Evolutionary conservation across 2,329 filamentous ascomycete species (phyloP).

Genomic region (Lasiodiplodia hormozganensis): DNA sequence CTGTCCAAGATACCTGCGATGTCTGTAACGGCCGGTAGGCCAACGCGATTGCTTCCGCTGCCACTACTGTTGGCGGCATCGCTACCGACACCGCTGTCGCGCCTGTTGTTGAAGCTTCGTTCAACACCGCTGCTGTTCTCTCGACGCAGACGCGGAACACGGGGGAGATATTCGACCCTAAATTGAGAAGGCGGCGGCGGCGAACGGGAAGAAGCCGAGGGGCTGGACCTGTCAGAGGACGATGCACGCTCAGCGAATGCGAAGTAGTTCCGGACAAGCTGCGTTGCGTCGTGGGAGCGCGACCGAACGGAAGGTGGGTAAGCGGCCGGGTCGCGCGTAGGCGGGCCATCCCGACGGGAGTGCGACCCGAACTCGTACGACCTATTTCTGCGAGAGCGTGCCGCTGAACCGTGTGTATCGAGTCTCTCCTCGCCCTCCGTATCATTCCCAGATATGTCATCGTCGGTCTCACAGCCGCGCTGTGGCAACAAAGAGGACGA

Average conservation of each 20-base stretch:
- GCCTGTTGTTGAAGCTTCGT: slow-evolving; percentile 13
- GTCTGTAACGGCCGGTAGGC: slow-evolving; percentile 33
- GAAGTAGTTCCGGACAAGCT: slow-evolving; percentile 42
- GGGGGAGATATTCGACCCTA: background rate
- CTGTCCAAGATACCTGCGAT: background rate
- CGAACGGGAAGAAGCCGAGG: background rate
- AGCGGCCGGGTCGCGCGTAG: slow-evolving; percentile 37
- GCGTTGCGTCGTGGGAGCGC: slow-evolving; percentile 38
- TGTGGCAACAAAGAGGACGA: slow-evolving; percentile 42
- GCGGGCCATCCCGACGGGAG: slow-evolving; percentile 33
- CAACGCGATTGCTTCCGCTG: background rate
- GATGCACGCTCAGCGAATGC: slow-evolving; percentile 26
- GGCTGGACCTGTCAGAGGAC: background rate
- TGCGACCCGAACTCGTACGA: slow-evolving; percentile 30
- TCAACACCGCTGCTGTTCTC: slow-evolving; percentile 17
- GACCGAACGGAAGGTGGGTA: slow-evolving; percentile 41
- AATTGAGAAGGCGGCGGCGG: background rate
- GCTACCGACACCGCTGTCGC: slow-evolving; percentile 13
- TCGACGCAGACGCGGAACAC: background rate
- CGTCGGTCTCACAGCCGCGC: slow-evolving; percentile 59
- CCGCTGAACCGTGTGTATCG: slow-evolving; percentile 14
- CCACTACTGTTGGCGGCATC: background rate
- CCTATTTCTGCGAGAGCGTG: slow-evolving; percentile 12
- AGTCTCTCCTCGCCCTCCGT: slow-evolving; percentile 7
- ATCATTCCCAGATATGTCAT: slow-evolving; percentile 36